These are phyloP conservation scores for Heterobasidion occidentale DNA, from an alignment of 1,284 basidiomycete genomes.

Conservation along the genomic window DNA sequence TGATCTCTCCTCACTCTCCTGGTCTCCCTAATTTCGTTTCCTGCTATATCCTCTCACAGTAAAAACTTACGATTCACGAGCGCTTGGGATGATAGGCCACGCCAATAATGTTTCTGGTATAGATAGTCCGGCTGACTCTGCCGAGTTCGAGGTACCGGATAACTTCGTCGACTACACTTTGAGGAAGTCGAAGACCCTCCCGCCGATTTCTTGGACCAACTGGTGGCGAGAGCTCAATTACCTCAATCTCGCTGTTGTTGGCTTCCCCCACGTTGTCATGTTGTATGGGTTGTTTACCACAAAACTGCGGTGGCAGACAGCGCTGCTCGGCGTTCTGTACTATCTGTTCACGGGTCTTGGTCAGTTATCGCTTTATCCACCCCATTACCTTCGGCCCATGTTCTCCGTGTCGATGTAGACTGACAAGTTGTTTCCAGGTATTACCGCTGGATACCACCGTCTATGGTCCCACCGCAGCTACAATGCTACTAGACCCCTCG, in stretches of 20 bases:
- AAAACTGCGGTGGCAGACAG: conserved; percentile 34
- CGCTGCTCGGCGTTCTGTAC: conserved; percentile 37
- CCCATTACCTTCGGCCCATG: too few species aligned
- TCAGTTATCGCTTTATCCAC: conserved; percentile 3
- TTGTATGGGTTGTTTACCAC: conserved; percentile 41
- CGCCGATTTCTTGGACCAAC: conserved; percentile 70
- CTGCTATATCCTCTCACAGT: too few species aligned
- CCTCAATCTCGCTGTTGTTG: conserved; percentile 30
- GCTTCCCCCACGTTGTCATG: conserved; percentile 39
- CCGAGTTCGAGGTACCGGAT: conserved; percentile 69
- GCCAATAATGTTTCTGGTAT: too few species aligned
- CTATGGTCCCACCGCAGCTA: conserved; percentile 86
- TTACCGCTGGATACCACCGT: conserved; percentile 66
- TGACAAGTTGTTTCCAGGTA: neutral
- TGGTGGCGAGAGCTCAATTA: conserved; percentile 66
- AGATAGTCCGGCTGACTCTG: neutral
- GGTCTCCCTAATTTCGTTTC: too few species aligned
- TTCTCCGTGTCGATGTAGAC: neutral
- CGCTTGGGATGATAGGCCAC: too few species aligned
- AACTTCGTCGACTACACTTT: conserved; percentile 87
- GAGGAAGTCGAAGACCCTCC: conserved; percentile 66
- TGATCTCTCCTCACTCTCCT: too few species aligned
- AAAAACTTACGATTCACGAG: too few species aligned
- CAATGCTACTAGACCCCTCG: conserved; percentile 68
- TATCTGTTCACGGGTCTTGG: conserved; percentile 54